Evolutionary conservation across 2,329 filamentous ascomycete genomes (phyloP).

Genomic region (Aspergillus texensis): DNA sequence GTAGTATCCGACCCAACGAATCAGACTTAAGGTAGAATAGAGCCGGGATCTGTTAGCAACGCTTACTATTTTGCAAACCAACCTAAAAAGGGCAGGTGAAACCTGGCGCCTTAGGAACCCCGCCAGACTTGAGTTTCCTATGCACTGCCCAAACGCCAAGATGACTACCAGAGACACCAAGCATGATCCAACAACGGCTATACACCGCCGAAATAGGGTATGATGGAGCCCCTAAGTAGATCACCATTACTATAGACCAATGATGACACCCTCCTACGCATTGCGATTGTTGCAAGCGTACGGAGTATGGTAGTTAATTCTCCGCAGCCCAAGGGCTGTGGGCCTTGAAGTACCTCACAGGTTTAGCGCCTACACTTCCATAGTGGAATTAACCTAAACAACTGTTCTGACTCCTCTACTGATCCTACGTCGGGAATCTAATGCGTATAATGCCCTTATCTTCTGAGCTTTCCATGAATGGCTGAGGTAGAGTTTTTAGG

Average conservation of each 20-base stretch:
- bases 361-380: background rate
- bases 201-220: background rate
- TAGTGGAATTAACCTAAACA: background rate
- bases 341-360: background rate
- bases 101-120: background rate
- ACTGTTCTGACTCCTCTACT: background rate
- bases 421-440: background rate
- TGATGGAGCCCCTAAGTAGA: background rate
- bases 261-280: background rate
- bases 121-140: background rate
- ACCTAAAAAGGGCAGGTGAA: background rate
- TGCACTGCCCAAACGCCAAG: background rate
- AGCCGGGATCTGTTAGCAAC: background rate
- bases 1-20: background rate
- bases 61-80: too few relatives aligned
- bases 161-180: background rate
- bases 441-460: rapidly evolving
- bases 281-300: background rate
- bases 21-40: background rate
- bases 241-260: background rate
- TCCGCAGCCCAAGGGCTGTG: background rate
- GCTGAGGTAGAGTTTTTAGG: background rate
- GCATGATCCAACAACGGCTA: background rate
- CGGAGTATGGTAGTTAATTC: background rate
- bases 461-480: background rate